Evolutionary conservation across 2,329 filamentous ascomycete species (phyloP).

Genomic region (Aspergillus chevalieri): DNA sequence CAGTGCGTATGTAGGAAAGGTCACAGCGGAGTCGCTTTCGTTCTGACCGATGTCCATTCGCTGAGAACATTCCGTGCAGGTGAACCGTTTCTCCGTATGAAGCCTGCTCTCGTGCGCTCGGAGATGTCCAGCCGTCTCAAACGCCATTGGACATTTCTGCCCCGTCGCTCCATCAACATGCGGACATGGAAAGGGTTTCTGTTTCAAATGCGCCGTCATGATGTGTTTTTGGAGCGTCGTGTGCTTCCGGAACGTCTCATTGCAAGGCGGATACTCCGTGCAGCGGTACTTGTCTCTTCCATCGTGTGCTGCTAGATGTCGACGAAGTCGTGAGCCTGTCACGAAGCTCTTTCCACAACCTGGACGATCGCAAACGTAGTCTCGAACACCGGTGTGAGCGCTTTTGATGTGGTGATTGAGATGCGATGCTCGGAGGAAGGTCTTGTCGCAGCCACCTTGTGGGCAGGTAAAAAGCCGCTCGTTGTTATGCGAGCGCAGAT

Average conservation of each 20-base stretch:
- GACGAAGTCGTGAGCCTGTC: slow-evolving; percentile 68
- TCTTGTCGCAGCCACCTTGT: slow-evolving; percentile 67
- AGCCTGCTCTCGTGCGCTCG: slow-evolving; percentile 64
- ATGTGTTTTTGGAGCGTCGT: slow-evolving; percentile 80
- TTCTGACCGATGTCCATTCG: slow-evolving; percentile 21
- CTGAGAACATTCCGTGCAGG: slow-evolving; percentile 66
- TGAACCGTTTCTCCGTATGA: slow-evolving; percentile 66
- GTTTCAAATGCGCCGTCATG: slow-evolving; percentile 64
- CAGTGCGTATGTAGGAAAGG: slow-evolving; percentile 66
- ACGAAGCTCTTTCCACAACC: slow-evolving; percentile 76
- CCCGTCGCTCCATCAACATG: slow-evolving; percentile 50
- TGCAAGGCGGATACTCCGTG: slow-evolving; percentile 62
- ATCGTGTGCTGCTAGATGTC: slow-evolving; percentile 73
- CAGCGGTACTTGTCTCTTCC: slow-evolving; percentile 71
- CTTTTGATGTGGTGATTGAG: slow-evolving; percentile 79
- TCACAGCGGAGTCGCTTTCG: slow-evolving; percentile 32
- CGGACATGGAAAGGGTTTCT: slow-evolving; percentile 66
- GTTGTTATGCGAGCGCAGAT: slow-evolving; percentile 78
- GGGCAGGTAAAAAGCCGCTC: slow-evolving; percentile 73
- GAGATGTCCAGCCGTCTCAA: slow-evolving; percentile 66
- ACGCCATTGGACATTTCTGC: slow-evolving; percentile 59
- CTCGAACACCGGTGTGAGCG: slow-evolving; percentile 65
- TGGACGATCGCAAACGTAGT: slow-evolving; percentile 64
- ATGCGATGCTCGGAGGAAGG: slow-evolving; percentile 81
- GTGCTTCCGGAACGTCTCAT: slow-evolving; percentile 77